Percentiles rank a stretch among this genome's conserved stretches.
These are phyloP conservation scores for Osmanthus fragrans DNA, from an alignment of 257 asterid genomes.

Conservation along the genomic window DNA sequence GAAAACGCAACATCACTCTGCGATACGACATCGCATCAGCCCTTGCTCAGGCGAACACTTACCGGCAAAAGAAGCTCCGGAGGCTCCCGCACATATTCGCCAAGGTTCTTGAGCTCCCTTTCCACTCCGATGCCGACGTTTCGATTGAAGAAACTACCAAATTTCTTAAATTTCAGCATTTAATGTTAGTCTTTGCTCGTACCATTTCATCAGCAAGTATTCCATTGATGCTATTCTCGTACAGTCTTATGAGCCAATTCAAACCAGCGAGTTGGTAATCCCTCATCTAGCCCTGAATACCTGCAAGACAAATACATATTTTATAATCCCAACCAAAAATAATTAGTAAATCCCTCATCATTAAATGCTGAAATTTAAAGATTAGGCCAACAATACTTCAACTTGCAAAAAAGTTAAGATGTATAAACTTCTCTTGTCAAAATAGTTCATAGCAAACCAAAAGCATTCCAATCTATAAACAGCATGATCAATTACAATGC, in stretches of 20 bases:
- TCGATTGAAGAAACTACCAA: constrained; percentile 53
- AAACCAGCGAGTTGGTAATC: constrained; percentile 99
- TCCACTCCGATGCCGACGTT: constrained; percentile 67
- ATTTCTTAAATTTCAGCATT: constrained; percentile 48
- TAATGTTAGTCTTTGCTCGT: not conserved
- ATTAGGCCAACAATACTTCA: not conserved
- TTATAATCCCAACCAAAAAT: constrained; percentile 8
- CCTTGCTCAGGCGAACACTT: constrained; percentile 41
- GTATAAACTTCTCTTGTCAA: not conserved
- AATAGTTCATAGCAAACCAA: not conserved
- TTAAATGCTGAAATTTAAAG: not conserved
- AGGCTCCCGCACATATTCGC: constrained; percentile 79
- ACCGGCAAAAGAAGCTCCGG: constrained; percentile 63
- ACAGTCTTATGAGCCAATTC: constrained; percentile 92
- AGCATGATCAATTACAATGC: not conserved
- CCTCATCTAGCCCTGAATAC: constrained; percentile 99
- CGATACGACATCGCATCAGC: constrained; percentile 60
- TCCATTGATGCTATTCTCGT: constrained; percentile 98
- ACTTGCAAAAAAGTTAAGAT: not conserved
- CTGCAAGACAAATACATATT: constrained; percentile 36
- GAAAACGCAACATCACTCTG: constrained; percentile 47
- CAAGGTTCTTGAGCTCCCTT: constrained; percentile 72
- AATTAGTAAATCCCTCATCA: not conserved
- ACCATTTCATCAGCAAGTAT: constrained; percentile 99
- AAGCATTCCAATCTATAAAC: not conserved